A percentile compares a stretch with the other conserved stretches of the same genome.
phyloP scores from a whole-genome alignment of 75 land plant species.

The Sequoia sempervirens region DNA sequence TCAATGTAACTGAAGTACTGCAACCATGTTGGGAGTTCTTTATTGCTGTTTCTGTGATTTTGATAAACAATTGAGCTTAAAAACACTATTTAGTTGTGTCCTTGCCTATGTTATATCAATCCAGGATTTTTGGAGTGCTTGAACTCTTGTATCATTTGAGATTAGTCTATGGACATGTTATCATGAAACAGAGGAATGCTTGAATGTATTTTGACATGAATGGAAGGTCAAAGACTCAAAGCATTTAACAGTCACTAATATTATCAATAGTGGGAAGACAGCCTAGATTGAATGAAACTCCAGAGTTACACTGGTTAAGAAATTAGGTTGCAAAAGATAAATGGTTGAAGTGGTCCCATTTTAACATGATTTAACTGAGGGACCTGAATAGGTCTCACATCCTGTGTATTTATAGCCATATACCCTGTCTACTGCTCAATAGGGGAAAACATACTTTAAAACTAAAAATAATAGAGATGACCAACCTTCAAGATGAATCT shows the following conservation, averaged over 20 bases:
- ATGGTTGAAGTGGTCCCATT: neutral
- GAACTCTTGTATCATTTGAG: neutral
- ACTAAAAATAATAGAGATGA: neutral
- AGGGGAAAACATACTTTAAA: neutral
- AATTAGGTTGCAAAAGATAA: conserved; percentile 1
- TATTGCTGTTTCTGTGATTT: neutral
- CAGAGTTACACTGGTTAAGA: neutral
- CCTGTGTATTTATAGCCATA: neutral
- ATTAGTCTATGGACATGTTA: neutral
- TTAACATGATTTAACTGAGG: neutral
- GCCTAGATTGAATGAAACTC: conserved; percentile 3
- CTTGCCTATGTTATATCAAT: neutral
- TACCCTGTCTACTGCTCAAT: neutral
- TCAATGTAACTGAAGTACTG: neutral
- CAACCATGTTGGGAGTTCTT: neutral
- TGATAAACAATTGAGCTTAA: neutral
- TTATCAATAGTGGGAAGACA: neutral
- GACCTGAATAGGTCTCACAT: neutral
- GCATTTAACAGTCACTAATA: neutral
- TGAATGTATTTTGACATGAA: neutral
- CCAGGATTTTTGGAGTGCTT: neutral
- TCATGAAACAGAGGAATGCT: neutral
- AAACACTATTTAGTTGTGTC: neutral
- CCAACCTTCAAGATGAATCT: neutral
- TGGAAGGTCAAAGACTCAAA: conserved; percentile 7